Evolutionary conservation across 2,329 filamentous ascomycete species (phyloP), one percentile per base, ranked within the genome.

Genomic region (Colletotrichum sp.): DNA sequence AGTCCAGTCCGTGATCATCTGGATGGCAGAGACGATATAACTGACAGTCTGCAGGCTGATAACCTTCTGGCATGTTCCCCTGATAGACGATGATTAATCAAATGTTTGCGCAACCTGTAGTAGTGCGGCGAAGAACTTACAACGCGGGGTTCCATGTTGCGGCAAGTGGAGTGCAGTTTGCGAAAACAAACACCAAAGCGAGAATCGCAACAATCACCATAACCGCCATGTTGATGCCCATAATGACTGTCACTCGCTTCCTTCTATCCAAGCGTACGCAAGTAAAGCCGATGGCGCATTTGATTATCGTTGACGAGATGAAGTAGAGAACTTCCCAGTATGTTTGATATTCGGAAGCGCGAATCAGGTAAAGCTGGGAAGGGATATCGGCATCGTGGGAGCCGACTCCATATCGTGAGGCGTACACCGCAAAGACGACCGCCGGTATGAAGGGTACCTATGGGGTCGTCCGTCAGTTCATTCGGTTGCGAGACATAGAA

Each of bases 1-100:
- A 1, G 78, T 74, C 81, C 82, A 83, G 49, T 83, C 82, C 0
- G 80, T 77, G 2, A 78, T 69, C 5, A 80, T 80, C 18, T 80
- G 79, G 7, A 80, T 77, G 5, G 77, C 71, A 0, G 81, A 79
- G 5, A 78, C 79, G 28, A 77, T 68, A 28, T 78, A 78, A 60
- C 79, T 79, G 44, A 80, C 71, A 18, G 66, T 70, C 44, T 74
- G 66, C 57, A 74, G 18, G 21, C 71, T 70, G 44, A 74, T 74
- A 8, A 30, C 32, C 26, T 64, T 70, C 32, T 74, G 66, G 3
- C 71, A 74, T 18, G 39, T 64, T 70, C 71, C 71, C n/a, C 71
- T 71, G 26, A 62, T 57, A 52, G 21, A 71, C 6, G 26, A 21
- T 24, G 3, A 32, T 75, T 24, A 71, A 60, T 26, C 7, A 3